Base-by-base conservation (phyloP, 2,329 filamentous ascomycete genomes). In the Apiospora pterosperma region DNA sequence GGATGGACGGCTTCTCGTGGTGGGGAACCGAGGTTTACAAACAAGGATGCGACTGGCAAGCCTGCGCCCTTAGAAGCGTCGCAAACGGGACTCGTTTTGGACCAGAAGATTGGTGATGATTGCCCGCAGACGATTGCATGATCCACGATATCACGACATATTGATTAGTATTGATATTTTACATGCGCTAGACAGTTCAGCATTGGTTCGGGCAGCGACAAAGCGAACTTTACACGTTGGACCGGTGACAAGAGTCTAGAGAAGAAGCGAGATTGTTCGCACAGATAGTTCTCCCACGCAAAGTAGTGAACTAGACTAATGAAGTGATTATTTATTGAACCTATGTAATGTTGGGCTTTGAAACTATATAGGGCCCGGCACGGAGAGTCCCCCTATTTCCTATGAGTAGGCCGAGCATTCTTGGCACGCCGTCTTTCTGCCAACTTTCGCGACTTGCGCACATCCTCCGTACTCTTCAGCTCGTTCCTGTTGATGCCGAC, bases 11-110 rank as follows among this genome's bases (percentile, higher is more conserved):
- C 34, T 93, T 96, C 73, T 87, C 82, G 64, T 96, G 92, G 93
- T 96, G 92, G 93, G 93, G 93, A 0, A 96, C 93, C 0, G 91
- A 96, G 73, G 85, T 95, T 5, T 93, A 93, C 75, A 94, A 93
- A 76, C 84, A 88, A 76, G 92, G 92, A 23, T 96, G 92, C 76
- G 92, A 96, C 79, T 96, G 92, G 92, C 83, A 89, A 74, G 92
- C 91, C 52, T 96, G 92, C 75, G 78, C 91, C 1, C 95, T 90
- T 73, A 86, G 82, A 63, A 83, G 77, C 0, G 84, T 96, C 5
- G 79, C 82, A 0, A 84, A 88, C 16, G 90, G 90, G 0, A 82
- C 84, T 28, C 84, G 80, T 65, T 93, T 93, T 76, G 90, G 90
- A 0, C 89, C 89, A 1, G 82, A 85, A 64, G 78, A 70, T 1